Conservation (phyloP, 2,329 filamentous ascomycete genomes). For the Aaosphaeria arxii region DNA sequence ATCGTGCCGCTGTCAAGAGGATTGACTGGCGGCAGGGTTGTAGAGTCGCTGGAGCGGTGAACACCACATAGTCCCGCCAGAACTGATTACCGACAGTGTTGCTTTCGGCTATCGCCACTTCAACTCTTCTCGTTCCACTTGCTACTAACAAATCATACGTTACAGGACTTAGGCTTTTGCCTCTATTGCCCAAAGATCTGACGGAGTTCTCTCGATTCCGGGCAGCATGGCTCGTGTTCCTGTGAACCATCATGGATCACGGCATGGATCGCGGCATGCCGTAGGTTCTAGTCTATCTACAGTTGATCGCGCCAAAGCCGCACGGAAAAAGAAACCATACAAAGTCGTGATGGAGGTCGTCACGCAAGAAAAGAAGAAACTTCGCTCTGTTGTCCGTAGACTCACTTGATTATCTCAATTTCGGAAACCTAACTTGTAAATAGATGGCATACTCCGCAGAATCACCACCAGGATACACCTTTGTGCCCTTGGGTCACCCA, state of each 20-base stretch:
- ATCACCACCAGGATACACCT: conserved; percentile 59
- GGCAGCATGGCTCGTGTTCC: not conserved
- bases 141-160: not conserved
- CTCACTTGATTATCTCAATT: not conserved
- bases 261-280: not conserved
- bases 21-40: too few relatives aligned
- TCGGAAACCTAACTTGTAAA: not conserved
- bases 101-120: not conserved
- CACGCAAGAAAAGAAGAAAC: conserved; percentile 59
- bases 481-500: conserved; percentile 59
- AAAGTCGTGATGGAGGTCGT: conserved; percentile 59
- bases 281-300: conserved; percentile 8
- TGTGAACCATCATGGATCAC: not conserved
- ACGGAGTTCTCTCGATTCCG: not conserved
- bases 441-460: conserved; percentile 56
- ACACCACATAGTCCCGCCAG: too few relatives aligned
- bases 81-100: not conserved
- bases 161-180: not conserved
- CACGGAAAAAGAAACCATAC: conserved; percentile 44
- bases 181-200: not conserved
- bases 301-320: conserved; percentile 20
- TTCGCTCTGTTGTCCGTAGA: conserved; percentile 48
- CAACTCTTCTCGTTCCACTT: not conserved
- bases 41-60: too few relatives aligned
- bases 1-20: too few relatives aligned